Percentiles rank a stretch among this genome's conserved stretches.
Evolutionary conservation across 2,329 filamentous ascomycete species (phyloP).

Genomic region (Scopulariopsis brevicaulis): DNA sequence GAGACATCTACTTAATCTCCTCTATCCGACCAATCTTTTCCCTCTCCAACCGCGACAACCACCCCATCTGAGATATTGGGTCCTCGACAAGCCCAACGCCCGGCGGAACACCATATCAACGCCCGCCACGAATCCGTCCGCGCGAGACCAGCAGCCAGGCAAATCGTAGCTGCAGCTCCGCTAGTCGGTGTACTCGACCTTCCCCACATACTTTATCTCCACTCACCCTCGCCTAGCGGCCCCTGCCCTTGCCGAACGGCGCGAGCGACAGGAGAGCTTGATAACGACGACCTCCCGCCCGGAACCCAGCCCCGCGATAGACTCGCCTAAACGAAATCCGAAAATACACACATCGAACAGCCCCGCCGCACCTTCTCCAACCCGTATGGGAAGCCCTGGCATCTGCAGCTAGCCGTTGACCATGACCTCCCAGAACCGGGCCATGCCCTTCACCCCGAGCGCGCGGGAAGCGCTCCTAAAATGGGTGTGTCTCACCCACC

Average conservation of each 20-base stretch:
- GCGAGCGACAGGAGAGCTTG: background rate
- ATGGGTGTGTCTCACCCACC: slow-evolving; percentile 29
- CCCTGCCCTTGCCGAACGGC: background rate
- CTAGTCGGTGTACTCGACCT: background rate
- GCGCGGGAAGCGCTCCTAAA: slow-evolving; percentile 44
- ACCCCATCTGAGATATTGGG: background rate
- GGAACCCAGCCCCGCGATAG: background rate
- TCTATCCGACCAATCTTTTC: background rate
- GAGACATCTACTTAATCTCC: background rate
- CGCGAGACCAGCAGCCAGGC: background rate
- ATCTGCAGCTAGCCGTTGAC: background rate
- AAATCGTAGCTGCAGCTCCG: background rate
- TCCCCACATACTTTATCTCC: background rate
- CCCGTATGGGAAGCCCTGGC: background rate
- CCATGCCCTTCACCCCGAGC: slow-evolving; percentile 27
- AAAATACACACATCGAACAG: no score
- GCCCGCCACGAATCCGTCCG: background rate
- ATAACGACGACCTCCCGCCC: background rate
- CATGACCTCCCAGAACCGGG: slow-evolving; percentile 2
- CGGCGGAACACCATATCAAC: background rate
- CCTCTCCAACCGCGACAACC: background rate
- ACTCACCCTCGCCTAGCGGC: background rate
- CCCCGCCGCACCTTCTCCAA: background rate
- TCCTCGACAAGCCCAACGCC: background rate
- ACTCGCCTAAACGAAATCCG: no score